Conservation (phyloP, 768 basidiomycete genomes). For the Glaciozyma antarctica region DNA sequence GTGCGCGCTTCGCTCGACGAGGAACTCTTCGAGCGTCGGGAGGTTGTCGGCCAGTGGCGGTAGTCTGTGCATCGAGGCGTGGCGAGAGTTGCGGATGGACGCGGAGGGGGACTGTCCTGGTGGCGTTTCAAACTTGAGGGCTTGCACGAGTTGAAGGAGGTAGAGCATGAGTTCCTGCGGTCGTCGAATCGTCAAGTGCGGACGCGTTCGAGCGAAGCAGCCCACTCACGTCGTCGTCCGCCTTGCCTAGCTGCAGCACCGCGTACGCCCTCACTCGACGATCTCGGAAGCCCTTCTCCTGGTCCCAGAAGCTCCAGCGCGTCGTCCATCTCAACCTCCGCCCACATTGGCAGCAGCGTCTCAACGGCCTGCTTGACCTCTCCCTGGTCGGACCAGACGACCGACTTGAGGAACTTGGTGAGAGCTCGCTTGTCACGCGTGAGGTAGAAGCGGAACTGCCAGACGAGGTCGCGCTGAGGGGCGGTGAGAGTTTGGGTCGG, state of each 20-base stretch:
- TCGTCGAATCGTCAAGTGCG: constrained; percentile 7
- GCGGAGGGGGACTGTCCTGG: constrained; percentile 44
- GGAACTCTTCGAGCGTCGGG: constrained; percentile 83
- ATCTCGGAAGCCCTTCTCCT: constrained; percentile 63
- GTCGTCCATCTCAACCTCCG: constrained; percentile 91
- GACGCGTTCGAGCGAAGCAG: background rate
- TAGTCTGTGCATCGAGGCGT: constrained; percentile 1
- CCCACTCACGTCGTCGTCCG: constrained; percentile 77
- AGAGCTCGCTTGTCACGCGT: constrained; percentile 82
- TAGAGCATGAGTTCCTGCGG: constrained; percentile 80
- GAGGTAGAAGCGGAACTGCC: constrained; percentile 99
- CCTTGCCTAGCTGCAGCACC: constrained; percentile 75
- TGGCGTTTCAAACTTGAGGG: constrained; percentile 82
- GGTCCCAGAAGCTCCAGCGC: constrained; percentile 91
- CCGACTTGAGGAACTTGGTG: constrained; percentile 95
- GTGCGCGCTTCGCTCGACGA: constrained; percentile 71
- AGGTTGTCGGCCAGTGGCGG: constrained; percentile 47
- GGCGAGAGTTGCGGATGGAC: constrained; percentile 14
- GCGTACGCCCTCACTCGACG: constrained; percentile 80
- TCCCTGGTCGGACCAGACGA: constrained; percentile 90
- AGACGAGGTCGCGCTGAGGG: constrained; percentile 90
- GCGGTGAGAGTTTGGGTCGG: constrained; percentile 77
- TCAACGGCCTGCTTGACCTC: constrained; percentile 98
- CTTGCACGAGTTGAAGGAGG: constrained; percentile 90
- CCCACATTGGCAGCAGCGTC: constrained; percentile 89